Evolutionary conservation across 202 grass and related monocot genomes (phyloP).

Genomic region (Carex arenaria): DNA sequence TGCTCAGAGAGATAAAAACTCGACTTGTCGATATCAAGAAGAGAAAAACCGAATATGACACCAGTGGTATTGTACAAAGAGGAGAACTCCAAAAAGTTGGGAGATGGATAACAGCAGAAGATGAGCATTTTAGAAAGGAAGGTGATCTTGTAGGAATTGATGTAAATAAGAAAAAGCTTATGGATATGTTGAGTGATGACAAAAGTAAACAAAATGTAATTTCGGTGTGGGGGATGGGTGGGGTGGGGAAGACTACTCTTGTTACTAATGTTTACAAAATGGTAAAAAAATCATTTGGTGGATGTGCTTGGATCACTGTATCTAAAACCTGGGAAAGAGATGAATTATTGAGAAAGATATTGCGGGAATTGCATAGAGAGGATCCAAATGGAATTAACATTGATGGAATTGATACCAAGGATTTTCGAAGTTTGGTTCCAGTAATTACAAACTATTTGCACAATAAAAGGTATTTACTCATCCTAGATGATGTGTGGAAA

Average conservation of each 20-base stretch:
- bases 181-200: slow-evolving; percentile 12
- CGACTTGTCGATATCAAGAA: too few relatives aligned
- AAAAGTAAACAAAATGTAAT: neutral
- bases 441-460: slow-evolving; percentile 8
- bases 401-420: slow-evolving; percentile 9
- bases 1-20: too few relatives aligned
- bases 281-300: slow-evolving; percentile 7
- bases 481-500: slow-evolving; percentile 34
- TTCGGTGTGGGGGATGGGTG: slow-evolving; percentile 32
- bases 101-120: slow-evolving; percentile 8
- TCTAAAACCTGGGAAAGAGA: neutral
- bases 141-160: slow-evolving; percentile 27
- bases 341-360: slow-evolving; percentile 20
- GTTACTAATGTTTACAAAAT: slow-evolving; percentile 31
- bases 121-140: slow-evolving; percentile 20
- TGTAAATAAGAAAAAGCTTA: neutral
- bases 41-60: too few relatives aligned
- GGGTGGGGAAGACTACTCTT: slow-evolving; percentile 30
- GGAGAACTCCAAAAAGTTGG: neutral
- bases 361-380: neutral
- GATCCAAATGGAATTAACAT: neutral
- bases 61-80: too few relatives aligned
- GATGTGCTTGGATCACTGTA: slow-evolving; percentile 17
- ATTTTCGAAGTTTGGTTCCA: slow-evolving; percentile 7
- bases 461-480: slow-evolving; percentile 22